Base-by-base conservation (phyloP, 164 flowering plant species). In the Paratinospora sagittata region DNA sequence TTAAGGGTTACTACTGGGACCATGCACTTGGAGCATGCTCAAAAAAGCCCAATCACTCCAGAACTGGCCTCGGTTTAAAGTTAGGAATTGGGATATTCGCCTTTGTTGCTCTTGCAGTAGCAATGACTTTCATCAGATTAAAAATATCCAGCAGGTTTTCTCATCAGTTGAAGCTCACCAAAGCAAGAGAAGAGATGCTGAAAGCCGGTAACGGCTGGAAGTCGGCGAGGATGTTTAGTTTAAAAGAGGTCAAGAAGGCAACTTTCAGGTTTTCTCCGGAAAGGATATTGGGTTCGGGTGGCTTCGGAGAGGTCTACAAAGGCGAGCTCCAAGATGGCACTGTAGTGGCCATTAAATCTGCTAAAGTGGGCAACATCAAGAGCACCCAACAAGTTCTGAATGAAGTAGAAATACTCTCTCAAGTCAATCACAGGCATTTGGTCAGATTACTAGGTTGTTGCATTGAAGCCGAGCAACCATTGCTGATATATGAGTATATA, bases 231-330 rank as follows among this genome's bases (percentile, higher is more conserved):
- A 68, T 85, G 70, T 85, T 81, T 57, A 34, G 75, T 26, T 43
- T 83, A 73, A 83, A 77, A 69, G 91, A 88, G 74, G 23, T 88
- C n/a, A 81, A 80, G 79, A 86, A 79, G 64, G 89, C 89, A 26
- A 88, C 91, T 3, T 47, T 74, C 24, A 79, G 79, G 36, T 86
- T 83, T 63, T 77, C 84, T 14, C 78, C 66, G 41, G 83, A 78
- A 30, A 81, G 79, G 73, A 17, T 86, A 30, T 68, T 89, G 58
- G 94, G 94, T 3, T 73, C 74, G 26, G 95, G 95, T 10, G 90
- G 90, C 8, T 86, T 82, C 69, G 95, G 95, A 34, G 87, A 83
- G 72, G 91, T 88, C 9, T 87, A 85, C 78, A 89, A 79, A 73
- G 91, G 95, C 8, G 80, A 81, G 70, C 83, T 88, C 61, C 74